These are phyloP conservation scores for Tetrapisispora pingtungensis DNA, from an alignment of 805 yeast species.

Conservation along the genomic window DNA sequence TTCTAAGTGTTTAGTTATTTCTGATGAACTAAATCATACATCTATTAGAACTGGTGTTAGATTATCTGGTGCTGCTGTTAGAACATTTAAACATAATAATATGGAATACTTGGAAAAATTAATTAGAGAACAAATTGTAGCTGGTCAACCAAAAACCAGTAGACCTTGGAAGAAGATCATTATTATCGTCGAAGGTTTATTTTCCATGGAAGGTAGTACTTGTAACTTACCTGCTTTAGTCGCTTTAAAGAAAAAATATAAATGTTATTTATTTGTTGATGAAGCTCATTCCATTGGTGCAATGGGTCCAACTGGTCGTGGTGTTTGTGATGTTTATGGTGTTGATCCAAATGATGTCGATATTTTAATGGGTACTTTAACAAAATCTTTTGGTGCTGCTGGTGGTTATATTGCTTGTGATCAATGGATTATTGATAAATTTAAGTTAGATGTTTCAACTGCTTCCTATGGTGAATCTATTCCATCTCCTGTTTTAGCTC, in stretches of 20 bases:
- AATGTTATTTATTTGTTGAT: slow-evolving; percentile 83
- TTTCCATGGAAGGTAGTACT: slow-evolving; percentile 88
- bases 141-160: slow-evolving; percentile 90
- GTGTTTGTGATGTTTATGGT: slow-evolving; percentile 88
- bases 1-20: slow-evolving; percentile 78
- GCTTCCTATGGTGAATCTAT: slow-evolving; percentile 73
- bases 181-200: slow-evolving; percentile 85
- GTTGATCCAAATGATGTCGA: slow-evolving; percentile 70
- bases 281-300: slow-evolving; percentile 99
- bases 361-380: slow-evolving; percentile 92
- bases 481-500: slow-evolving; percentile 86
- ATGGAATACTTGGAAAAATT: slow-evolving; percentile 69
- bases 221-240: slow-evolving; percentile 69
- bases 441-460: slow-evolving; percentile 64
- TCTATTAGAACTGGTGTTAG: slow-evolving; percentile 93
- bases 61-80: slow-evolving; percentile 84
- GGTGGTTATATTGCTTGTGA: slow-evolving; percentile 94
- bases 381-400: slow-evolving; percentile 97
- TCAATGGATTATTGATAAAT: slow-evolving; percentile 56
- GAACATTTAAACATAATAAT: slow-evolving; percentile 86
- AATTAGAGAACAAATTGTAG: slow-evolving; percentile 74
- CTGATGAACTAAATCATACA: slow-evolving; percentile 92
- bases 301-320: slow-evolving; percentile 89
- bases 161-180: slow-evolving; percentile 90
- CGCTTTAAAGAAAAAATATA: slow-evolving; percentile 70